A percentile compares a stretch with the other conserved stretches of the same genome.
Conservation (phyloP, 2,329 filamentous ascomycete genomes). For the Penicillium occitanis region DNA sequence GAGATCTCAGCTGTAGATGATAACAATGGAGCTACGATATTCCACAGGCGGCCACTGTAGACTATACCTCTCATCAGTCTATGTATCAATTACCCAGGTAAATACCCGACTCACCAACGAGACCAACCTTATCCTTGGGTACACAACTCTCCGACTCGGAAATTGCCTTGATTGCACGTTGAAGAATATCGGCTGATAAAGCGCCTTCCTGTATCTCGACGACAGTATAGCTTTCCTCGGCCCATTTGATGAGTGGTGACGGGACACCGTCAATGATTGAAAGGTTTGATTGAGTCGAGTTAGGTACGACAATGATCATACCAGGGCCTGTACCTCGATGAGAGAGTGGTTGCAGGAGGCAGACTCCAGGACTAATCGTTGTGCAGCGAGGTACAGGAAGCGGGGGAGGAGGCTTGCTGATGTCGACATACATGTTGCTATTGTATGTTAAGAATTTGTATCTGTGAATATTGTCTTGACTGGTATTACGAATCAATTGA, state of each 20-base stretch:
- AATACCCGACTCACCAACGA: neutral
- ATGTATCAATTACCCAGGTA: too few relatives aligned
- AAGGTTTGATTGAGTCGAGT: slow-evolving; percentile 28
- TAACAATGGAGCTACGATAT: slow-evolving; percentile 1
- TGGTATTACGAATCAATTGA: too few relatives aligned
- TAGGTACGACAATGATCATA: slow-evolving; percentile 47
- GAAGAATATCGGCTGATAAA: slow-evolving; percentile 25
- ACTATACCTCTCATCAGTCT: neutral
- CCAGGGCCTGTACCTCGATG: slow-evolving; percentile 51
- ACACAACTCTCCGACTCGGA: slow-evolving; percentile 29
- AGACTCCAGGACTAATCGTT: slow-evolving; percentile 24
- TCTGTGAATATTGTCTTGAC: neutral
- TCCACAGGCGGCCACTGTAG: slow-evolving; percentile 3
- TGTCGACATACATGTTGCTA: slow-evolving; percentile 9
- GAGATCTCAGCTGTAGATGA: neutral
- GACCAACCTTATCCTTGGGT: slow-evolving; percentile 18
- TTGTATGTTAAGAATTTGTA: neutral
- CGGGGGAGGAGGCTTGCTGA: slow-evolving; percentile 11
- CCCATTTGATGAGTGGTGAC: slow-evolving; percentile 64
- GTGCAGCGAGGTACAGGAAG: slow-evolving; percentile 10
- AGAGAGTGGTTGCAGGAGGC: slow-evolving; percentile 50
- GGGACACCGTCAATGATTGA: slow-evolving; percentile 50
- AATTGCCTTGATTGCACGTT: slow-evolving; percentile 26
- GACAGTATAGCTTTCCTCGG: slow-evolving; percentile 67
- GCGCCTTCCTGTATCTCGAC: slow-evolving; percentile 49